These are phyloP conservation scores for Podila minutissima DNA, from an alignment of 192 early-diverging fungal genomes.

Conservation along the genomic window DNA sequence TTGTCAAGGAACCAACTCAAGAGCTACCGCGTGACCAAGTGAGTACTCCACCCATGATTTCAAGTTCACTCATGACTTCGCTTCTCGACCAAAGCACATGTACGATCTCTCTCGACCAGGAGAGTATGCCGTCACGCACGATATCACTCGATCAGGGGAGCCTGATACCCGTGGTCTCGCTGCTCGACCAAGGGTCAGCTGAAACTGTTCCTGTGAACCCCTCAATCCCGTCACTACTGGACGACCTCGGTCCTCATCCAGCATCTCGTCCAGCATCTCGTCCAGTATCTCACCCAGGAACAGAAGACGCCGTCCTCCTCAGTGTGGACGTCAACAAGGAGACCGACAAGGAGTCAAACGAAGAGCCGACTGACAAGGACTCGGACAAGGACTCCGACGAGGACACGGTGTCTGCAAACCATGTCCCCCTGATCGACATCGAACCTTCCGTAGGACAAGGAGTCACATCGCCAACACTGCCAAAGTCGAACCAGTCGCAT, in stretches of 20 bases:
- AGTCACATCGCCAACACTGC: background rate
- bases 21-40: too few relatives aligned
- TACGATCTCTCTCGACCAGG: too few relatives aligned
- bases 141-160: background rate
- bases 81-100: too few relatives aligned
- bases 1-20: too few relatives aligned
- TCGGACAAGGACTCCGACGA: background rate
- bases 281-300: background rate
- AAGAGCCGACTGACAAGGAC: background rate
- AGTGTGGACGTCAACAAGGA: background rate
- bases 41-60: too few relatives aligned
- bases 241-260: background rate
- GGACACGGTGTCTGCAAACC: too few relatives aligned
- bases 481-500: background rate
- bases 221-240: background rate
- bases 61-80: too few relatives aligned
- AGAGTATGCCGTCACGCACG: background rate
- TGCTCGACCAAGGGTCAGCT: background rate
- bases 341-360: background rate
- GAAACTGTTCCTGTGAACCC: background rate
- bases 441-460: background rate
- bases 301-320: background rate
- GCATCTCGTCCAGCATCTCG: too few relatives aligned
- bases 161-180: background rate
- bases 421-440: background rate